phyloP scores from a whole-genome alignment of 139 green algal genomes.

The Closterium sp. region DNA sequence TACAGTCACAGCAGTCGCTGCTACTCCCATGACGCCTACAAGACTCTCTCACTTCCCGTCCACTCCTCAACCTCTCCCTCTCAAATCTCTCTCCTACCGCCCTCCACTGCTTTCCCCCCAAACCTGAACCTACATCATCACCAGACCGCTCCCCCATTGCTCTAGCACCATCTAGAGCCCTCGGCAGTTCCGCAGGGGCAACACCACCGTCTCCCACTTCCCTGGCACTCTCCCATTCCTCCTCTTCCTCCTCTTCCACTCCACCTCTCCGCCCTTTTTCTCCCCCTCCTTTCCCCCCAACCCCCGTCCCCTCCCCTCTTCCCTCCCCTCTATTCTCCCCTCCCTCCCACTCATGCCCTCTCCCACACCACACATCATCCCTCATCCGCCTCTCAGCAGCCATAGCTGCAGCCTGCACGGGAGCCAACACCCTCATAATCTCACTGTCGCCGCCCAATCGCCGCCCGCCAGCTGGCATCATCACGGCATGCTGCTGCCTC shows the following conservation, averaged over 20 bases:
- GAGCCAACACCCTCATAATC: slow-evolving; percentile 45
- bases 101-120: neutral
- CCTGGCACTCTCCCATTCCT: neutral
- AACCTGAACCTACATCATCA: neutral
- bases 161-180: neutral
- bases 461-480: slow-evolving; percentile 49
- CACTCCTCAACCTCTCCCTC: neutral
- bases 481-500: neutral
- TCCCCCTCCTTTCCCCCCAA: neutral
- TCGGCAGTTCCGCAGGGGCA: neutral
- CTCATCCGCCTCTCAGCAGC: slow-evolving; percentile 59
- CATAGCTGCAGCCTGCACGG: slow-evolving; percentile 60
- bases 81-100: too few relatives aligned
- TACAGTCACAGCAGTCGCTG: neutral
- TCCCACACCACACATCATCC: slow-evolving; percentile 61
- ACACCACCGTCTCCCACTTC: neutral
- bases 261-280: too few relatives aligned
- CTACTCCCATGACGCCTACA: neutral
- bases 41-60: neutral
- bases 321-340: neutral
- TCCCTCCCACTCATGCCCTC: neutral
- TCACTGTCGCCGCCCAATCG: slow-evolving; percentile 52
- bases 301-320: neutral
- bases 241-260: neutral
- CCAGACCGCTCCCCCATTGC: neutral